These are phyloP conservation scores for Cicer bijugum DNA, from an alignment of 306 rosid genomes.

Conservation along the genomic window DNA sequence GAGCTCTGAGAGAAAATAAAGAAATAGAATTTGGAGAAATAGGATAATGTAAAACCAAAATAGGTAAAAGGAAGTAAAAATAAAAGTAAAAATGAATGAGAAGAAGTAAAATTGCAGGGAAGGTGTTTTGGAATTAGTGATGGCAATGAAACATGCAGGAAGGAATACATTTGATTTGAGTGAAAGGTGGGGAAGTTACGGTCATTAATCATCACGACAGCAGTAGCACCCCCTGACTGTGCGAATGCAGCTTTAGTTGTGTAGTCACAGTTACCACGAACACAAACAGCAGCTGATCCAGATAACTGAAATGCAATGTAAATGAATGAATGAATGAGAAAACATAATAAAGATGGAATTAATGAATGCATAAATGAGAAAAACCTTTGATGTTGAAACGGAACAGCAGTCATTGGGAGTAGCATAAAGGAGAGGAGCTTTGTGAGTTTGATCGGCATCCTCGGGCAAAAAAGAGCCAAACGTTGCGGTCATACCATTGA, in stretches of 20 bases:
- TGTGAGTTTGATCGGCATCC: slow-evolving; percentile 41
- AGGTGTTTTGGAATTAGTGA: slow-evolving; percentile 14
- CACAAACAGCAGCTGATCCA: slow-evolving; percentile 68
- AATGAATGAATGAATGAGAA: background rate
- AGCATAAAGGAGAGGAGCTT: slow-evolving; percentile 54
- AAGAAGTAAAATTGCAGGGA: background rate
- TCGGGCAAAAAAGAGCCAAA: slow-evolving; percentile 76
- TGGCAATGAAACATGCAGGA: slow-evolving; percentile 11
- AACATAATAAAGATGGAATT: background rate
- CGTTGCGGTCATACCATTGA: slow-evolving; percentile 63
- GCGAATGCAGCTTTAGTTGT: slow-evolving; percentile 67
- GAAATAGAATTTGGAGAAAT: slow-evolving; percentile 15
- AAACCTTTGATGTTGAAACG: slow-evolving; percentile 51
- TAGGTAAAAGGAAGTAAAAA: slow-evolving; percentile 23
- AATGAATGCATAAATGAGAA: too few relatives aligned
- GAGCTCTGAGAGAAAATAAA: slow-evolving; percentile 57
- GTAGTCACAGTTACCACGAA: slow-evolving; percentile 90
- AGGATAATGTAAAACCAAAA: slow-evolving; percentile 4
- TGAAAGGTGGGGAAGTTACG: slow-evolving; percentile 46
- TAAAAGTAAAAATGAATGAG: background rate
- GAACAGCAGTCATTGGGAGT: slow-evolving; percentile 74
- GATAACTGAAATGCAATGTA: slow-evolving; percentile 56
- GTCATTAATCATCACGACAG: slow-evolving; percentile 67
- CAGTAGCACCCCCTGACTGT: slow-evolving; percentile 74
- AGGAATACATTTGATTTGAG: background rate